Evolutionary conservation across 192 early-diverging fungal genomes (phyloP).

Genomic region (Mortierella antarctica): DNA sequence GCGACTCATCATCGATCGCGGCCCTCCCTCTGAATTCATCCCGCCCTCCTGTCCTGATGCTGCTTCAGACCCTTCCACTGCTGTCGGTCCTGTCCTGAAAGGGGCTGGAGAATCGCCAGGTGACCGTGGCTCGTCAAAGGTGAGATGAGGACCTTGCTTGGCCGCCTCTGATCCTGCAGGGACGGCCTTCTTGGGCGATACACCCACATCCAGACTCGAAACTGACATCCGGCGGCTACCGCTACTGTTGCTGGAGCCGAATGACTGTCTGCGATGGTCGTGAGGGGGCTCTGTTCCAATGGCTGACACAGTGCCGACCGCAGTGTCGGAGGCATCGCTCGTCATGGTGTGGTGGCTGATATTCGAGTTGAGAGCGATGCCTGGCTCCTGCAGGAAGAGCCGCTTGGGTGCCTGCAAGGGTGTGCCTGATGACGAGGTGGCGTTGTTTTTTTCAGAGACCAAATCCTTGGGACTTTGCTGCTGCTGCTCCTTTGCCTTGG

Average conservation of each 20-base stretch:
- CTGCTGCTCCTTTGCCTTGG: neutral
- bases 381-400: conserved; percentile 10
- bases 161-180: neutral
- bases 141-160: conserved; percentile 10
- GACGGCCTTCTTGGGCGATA: neutral
- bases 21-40: neutral
- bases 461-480: neutral
- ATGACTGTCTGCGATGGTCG: conserved; percentile 10
- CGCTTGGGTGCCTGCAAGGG: conserved; percentile 10
- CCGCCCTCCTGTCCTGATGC: neutral
- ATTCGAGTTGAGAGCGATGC: conserved; percentile 9
- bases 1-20: conserved; percentile 1
- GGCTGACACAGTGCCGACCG: conserved; percentile 19
- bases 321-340: conserved; percentile 25
- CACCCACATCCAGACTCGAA: conserved; percentile 11
- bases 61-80: neutral
- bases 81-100: neutral
- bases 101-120: neutral
- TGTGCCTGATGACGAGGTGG: neutral
- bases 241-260: conserved; percentile 12
- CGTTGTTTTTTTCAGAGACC: conserved; percentile 2
- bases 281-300: conserved; percentile 3
- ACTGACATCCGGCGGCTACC: conserved; percentile 7
- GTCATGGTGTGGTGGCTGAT: conserved; percentile 21
- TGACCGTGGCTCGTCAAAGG: conserved; percentile 19